A percentile compares a stretch with the other conserved stretches of the same genome.
Evolutionary conservation across 129 eudicot genomes (phyloP).

Genomic region (Lactuca sativa): DNA sequence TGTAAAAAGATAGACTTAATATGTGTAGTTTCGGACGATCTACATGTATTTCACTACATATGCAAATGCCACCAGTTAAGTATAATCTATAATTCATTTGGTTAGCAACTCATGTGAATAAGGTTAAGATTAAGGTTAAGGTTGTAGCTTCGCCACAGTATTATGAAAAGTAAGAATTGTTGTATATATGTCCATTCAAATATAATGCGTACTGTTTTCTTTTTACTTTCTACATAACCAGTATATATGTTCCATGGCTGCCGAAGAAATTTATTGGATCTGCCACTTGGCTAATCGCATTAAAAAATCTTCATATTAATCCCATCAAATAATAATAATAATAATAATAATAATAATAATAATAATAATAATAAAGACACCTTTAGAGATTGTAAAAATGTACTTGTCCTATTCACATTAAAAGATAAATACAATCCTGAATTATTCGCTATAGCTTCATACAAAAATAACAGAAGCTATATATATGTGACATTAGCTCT

Average conservation of each 20-base stretch:
- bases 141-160: neutral
- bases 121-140: neutral
- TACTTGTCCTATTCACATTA: slow-evolving; percentile 15
- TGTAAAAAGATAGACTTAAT: neutral
- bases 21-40: neutral
- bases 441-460: slow-evolving; percentile 41
- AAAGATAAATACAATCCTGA: slow-evolving; percentile 13
- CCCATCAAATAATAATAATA: too few species aligned
- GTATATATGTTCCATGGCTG: too few species aligned
- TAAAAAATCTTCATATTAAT: too few species aligned
- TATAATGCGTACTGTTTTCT: too few species aligned
- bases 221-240: neutral
- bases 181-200: neutral
- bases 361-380: too few species aligned
- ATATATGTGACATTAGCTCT: slow-evolving; percentile 45
- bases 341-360: too few species aligned
- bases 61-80: neutral
- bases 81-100: neutral
- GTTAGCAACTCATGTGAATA: neutral
- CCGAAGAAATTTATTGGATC: neutral
- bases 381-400: too few species aligned
- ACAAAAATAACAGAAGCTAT: slow-evolving; percentile 45
- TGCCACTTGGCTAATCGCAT: neutral
- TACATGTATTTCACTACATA: neutral
- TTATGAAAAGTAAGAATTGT: neutral